Percentiles rank a stretch among this genome's conserved stretches.
These are phyloP conservation scores for Golubevia sp. DNA, from an alignment of 1,284 basidiomycete species.

Conservation along the genomic window DNA sequence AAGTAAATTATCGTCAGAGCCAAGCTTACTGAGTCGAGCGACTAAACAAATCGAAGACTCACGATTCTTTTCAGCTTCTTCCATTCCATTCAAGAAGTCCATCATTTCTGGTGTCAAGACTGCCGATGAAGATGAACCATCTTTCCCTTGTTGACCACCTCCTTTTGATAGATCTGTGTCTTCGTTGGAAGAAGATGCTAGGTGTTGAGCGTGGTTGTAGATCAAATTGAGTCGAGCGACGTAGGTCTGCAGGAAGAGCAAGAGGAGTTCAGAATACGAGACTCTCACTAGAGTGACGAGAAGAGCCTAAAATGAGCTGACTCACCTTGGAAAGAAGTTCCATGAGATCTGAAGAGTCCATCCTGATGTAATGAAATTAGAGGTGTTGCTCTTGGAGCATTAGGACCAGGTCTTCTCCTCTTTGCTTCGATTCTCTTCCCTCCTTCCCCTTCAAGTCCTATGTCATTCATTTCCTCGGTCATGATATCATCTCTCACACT, in stretches of 20 bases:
- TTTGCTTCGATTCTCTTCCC: not conserved
- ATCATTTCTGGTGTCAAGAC: conserved; percentile 40
- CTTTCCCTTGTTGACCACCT: conserved; percentile 6
- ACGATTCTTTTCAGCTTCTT: conserved; percentile 34
- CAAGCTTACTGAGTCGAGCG: too few relatives aligned
- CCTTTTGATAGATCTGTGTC: not conserved
- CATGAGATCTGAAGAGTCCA: conserved; percentile 38
- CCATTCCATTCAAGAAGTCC: conserved; percentile 45
- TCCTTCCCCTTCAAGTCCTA: not conserved
- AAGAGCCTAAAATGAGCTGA: not conserved
- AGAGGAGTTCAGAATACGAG: not conserved
- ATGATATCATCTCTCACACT: not conserved
- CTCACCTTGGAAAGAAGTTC: conserved; percentile 30
- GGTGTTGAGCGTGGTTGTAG: conserved; percentile 45
- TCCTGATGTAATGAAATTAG: conserved; percentile 10
- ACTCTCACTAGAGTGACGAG: not conserved
- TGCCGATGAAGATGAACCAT: conserved; percentile 27
- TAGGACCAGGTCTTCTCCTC: not conserved
- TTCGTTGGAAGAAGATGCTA: conserved; percentile 14
- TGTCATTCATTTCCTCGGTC: not conserved
- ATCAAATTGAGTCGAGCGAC: conserved; percentile 35
- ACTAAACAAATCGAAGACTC: conserved; percentile 11
- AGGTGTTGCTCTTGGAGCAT: not conserved
- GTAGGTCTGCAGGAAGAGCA: conserved; percentile 25
- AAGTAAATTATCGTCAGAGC: not conserved